Conservation (phyloP, 371 early-diverging fungal species). For the Chytridium lagenaria region DNA sequence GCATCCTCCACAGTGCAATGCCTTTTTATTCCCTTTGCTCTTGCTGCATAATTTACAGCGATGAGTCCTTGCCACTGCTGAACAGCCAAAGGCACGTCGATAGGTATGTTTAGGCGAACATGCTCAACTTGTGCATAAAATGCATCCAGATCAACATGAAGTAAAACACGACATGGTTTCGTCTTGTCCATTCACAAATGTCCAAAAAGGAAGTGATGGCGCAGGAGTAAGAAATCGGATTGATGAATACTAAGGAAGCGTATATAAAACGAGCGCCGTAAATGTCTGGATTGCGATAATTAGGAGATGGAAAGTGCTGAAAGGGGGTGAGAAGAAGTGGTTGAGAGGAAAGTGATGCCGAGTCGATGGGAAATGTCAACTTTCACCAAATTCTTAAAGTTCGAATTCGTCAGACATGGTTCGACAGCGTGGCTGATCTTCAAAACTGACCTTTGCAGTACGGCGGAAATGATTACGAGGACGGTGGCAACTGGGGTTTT, state of each 20-base stretch:
- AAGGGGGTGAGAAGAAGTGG: too few relatives aligned
- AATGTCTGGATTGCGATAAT: too few relatives aligned
- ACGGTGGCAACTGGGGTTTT: conserved; percentile 2
- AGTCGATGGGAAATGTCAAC: too few relatives aligned
- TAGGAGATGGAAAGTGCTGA: too few relatives aligned
- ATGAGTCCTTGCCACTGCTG: conserved; percentile 91
- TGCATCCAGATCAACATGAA: conserved; percentile 47
- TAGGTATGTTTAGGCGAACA: conserved; percentile 70
- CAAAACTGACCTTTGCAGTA: neutral
- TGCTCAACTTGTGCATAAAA: conserved; percentile 52
- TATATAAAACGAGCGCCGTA: too few relatives aligned
- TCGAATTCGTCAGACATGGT: neutral
- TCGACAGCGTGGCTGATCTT: too few relatives aligned
- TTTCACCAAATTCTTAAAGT: too few relatives aligned
- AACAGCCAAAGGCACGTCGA: conserved; percentile 74
- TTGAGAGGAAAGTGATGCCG: too few relatives aligned
- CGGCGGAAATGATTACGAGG: neutral
- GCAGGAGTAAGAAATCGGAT: too few relatives aligned
- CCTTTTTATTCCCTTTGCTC: conserved; percentile 58
- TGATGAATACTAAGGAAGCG: too few relatives aligned
- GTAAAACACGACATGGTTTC: neutral
- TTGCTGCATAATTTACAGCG: conserved; percentile 78
- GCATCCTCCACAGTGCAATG: conserved; percentile 35
- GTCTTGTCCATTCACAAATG: neutral
- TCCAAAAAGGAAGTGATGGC: neutral